Evolutionary conservation across 805 yeast species (phyloP).

Genomic region (Metschnikowia lunata): DNA sequence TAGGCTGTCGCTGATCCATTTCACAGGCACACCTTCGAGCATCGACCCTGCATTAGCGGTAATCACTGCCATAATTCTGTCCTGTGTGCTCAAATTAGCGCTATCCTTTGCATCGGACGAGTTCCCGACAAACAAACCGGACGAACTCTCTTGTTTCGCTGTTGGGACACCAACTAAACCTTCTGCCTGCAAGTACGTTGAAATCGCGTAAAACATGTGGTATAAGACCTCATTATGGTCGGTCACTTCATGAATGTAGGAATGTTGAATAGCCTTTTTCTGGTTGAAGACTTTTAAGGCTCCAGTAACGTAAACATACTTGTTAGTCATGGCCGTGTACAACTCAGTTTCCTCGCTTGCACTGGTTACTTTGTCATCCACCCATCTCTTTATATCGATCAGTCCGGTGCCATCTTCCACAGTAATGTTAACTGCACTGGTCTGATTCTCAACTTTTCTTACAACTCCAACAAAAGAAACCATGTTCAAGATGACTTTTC

Average conservation of each 20-base stretch:
- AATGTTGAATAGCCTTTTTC: constrained; percentile 60
- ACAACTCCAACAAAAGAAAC: constrained; percentile 67
- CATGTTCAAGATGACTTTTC: constrained; percentile 57
- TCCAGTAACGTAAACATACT: constrained; percentile 55
- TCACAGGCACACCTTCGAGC: constrained; percentile 75
- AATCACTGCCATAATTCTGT: constrained; percentile 46
- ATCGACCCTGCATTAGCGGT: constrained; percentile 49
- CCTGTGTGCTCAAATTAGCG: constrained; percentile 25
- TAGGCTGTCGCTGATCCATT: constrained; percentile 54
- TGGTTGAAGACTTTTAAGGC: constrained; percentile 53
- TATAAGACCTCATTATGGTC: constrained; percentile 67
- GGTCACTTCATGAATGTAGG: constrained; percentile 50
- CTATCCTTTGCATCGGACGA: constrained; percentile 19
- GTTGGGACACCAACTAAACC: constrained; percentile 32
- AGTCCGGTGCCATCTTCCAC: constrained; percentile 74
- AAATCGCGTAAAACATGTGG: constrained; percentile 62
- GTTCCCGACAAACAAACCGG: constrained; percentile 28
- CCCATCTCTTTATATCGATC: constrained; percentile 63
- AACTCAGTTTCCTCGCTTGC: constrained; percentile 29
- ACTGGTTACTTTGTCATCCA: constrained; percentile 26
- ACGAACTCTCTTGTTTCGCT: constrained; percentile 18
- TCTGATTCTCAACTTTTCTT: constrained; percentile 57
- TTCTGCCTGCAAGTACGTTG: constrained; percentile 51
- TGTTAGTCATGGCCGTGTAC: constrained; percentile 41
- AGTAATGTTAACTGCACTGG: constrained; percentile 52